A percentile compares a stretch with the other conserved stretches of the same genome.
Evolutionary conservation across 768 basidiomycete genomes (phyloP).

Genomic region (Suillus luteus): DNA sequence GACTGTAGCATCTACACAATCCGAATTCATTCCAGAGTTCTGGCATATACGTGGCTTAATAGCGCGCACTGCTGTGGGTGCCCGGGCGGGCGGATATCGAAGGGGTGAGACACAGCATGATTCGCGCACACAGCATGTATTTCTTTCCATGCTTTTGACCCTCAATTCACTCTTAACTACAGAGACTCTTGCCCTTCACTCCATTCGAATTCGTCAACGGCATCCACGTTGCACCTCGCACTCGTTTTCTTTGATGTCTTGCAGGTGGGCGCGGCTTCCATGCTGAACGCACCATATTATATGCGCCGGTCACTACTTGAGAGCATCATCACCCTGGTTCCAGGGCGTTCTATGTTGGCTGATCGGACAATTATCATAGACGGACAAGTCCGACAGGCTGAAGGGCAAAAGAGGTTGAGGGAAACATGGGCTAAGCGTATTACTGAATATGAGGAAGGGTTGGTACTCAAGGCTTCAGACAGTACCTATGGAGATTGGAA

Average conservation of each 20-base stretch:
- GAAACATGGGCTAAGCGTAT: constrained; percentile 53
- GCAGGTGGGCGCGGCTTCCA: constrained; percentile 58
- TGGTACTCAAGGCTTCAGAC: constrained; percentile 76
- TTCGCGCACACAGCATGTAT: constrained; percentile 23
- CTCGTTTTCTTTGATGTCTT: constrained; percentile 90
- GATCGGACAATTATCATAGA: constrained; percentile 48
- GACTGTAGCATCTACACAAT: constrained; percentile 2
- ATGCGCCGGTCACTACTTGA: constrained; percentile 66
- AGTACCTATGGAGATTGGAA: constrained; percentile 65
- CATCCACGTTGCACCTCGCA: constrained; percentile 57
- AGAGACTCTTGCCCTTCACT: constrained; percentile 45
- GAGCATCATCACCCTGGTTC: constrained; percentile 48
- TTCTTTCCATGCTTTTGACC: constrained; percentile 25
- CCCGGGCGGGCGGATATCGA: constrained; percentile 36
- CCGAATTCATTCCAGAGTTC: constrained; percentile 53
- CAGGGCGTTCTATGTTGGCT: constrained; percentile 67
- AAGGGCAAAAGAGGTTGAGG: constrained; percentile 34
- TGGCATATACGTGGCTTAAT: constrained; percentile 71
- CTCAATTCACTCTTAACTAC: constrained; percentile 30
- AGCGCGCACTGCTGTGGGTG: constrained; percentile 56
- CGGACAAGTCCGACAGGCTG: constrained; percentile 15
- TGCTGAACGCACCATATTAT: constrained; percentile 58
- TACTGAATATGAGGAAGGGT: constrained; percentile 60
- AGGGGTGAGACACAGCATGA: constrained; percentile 24
- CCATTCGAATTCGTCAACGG: constrained; percentile 39